Conservation (phyloP, 2,329 filamentous ascomycete genomes). For the Orbilia ellipsospora region DNA sequence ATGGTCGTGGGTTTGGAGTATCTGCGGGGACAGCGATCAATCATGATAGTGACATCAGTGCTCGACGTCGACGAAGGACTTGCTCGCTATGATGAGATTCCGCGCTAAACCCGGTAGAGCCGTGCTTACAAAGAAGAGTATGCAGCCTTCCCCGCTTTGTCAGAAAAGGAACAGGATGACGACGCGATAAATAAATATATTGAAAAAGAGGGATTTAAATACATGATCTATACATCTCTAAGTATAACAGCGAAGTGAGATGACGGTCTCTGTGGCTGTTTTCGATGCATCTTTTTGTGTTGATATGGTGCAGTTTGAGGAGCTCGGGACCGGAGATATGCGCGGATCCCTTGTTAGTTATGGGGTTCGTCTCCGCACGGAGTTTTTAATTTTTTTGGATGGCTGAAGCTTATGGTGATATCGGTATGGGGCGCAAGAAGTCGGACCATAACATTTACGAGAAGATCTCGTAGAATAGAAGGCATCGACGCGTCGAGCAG, state of each 20-base stretch:
- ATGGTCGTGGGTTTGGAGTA: conserved; percentile 7
- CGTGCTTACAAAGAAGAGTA: conserved; percentile 41
- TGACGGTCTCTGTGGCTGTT: conserved; percentile 33
- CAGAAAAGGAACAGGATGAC: conserved; percentile 29
- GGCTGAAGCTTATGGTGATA: conserved; percentile 46
- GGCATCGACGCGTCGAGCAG: conserved; percentile 13
- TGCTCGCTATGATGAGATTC: conserved; percentile 3
- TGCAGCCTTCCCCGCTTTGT: conserved; percentile 37
- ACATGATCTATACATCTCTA: not conserved
- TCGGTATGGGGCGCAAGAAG: conserved; percentile 10
- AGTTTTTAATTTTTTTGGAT: conserved; percentile 18
- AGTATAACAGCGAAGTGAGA: conserved; percentile 27
- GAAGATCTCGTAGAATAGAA: conserved; percentile 12
- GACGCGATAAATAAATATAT: conserved; percentile 11
- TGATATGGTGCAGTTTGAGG: conserved; percentile 45
- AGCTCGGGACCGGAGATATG: conserved; percentile 47
- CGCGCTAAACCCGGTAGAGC: conserved; percentile 39
- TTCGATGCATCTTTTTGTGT: conserved; percentile 26
- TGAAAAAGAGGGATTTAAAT: conserved; percentile 46
- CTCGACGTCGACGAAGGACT: not conserved
- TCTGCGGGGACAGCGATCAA: conserved; percentile 29
- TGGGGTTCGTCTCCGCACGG: conserved; percentile 45
- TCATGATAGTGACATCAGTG: conserved; percentile 46
- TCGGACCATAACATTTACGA: conserved; percentile 3
- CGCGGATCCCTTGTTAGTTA: conserved; percentile 50